These are phyloP conservation scores for Furcasterigmium sp. DNA, from an alignment of 2,329 filamentous ascomycete species.

Conservation along the genomic window DNA sequence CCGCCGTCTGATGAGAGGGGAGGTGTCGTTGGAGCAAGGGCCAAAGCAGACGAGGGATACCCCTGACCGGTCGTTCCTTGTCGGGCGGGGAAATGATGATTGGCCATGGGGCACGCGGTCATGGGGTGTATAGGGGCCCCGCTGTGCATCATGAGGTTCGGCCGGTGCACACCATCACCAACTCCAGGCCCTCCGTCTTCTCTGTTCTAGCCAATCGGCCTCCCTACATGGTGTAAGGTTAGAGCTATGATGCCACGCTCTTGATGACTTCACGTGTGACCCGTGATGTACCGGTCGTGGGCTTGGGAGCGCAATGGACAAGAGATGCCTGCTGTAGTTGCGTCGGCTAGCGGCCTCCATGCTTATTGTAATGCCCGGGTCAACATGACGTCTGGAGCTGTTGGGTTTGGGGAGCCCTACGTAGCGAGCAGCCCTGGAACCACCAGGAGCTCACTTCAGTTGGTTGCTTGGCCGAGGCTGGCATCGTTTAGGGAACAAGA, in stretches of 20 bases:
- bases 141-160: conserved; percentile 11
- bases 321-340: background rate
- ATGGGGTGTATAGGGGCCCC: conserved; percentile 6
- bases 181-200: background rate
- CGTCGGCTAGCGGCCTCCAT: background rate
- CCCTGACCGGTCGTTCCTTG: background rate
- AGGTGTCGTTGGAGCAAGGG: conserved; percentile 4
- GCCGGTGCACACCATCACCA: conserved; percentile 4
- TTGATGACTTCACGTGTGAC: background rate
- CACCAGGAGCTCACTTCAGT: background rate
- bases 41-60: conserved; percentile 1
- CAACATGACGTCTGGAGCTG: no score
- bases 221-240: background rate
- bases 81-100: conserved; percentile 3
- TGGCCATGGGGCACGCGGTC: conserved; percentile 5
- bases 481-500: background rate
- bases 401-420: no score
- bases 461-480: background rate
- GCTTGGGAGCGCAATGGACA: background rate
- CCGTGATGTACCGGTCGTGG: no score
- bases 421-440: no score
- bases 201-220: background rate
- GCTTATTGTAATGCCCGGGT: background rate
- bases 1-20: background rate
- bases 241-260: background rate